These are phyloP conservation scores for Russula brevipes DNA, from an alignment of 768 basidiomycete genomes.

Conservation along the genomic window DNA sequence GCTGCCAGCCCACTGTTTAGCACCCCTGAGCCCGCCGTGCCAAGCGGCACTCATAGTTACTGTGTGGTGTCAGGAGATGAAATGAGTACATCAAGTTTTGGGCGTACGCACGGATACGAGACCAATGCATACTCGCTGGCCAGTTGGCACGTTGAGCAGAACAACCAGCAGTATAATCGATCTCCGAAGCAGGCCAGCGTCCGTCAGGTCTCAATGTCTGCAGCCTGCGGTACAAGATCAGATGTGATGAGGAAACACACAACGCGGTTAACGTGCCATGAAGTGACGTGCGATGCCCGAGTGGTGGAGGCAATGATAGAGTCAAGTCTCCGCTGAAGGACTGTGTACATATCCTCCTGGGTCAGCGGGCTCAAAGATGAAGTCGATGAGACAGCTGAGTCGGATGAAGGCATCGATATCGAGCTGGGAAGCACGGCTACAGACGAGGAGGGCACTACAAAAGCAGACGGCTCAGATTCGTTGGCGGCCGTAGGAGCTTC, in stretches of 20 bases:
- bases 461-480: not conserved
- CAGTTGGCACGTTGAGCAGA: slow-evolving; percentile 35
- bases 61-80: slow-evolving; percentile 1
- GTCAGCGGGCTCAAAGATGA: not conserved
- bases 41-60: slow-evolving; percentile 28
- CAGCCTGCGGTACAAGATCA: slow-evolving; percentile 16
- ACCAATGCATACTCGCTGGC: slow-evolving; percentile 33
- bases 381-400: not conserved
- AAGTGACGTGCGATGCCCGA: slow-evolving; percentile 3
- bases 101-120: slow-evolving; percentile 26
- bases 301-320: slow-evolving; percentile 15
- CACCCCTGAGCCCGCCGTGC: slow-evolving; percentile 24
- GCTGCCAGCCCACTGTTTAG: slow-evolving; percentile 16
- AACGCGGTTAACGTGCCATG: slow-evolving; percentile 9
- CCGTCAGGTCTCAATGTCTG: slow-evolving; percentile 24
- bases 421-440: no score
- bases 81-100: not conserved
- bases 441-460: no score
- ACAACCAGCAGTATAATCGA: slow-evolving; percentile 34
- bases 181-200: slow-evolving; percentile 26
- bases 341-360: slow-evolving; percentile 18
- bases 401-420: no score
- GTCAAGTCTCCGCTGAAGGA: slow-evolving; percentile 16
- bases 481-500: not conserved
- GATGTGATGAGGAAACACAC: not conserved